phyloP scores from a whole-genome alignment of 2,329 filamentous ascomycete species.

The Davidsoniella neocaledoniae region DNA sequence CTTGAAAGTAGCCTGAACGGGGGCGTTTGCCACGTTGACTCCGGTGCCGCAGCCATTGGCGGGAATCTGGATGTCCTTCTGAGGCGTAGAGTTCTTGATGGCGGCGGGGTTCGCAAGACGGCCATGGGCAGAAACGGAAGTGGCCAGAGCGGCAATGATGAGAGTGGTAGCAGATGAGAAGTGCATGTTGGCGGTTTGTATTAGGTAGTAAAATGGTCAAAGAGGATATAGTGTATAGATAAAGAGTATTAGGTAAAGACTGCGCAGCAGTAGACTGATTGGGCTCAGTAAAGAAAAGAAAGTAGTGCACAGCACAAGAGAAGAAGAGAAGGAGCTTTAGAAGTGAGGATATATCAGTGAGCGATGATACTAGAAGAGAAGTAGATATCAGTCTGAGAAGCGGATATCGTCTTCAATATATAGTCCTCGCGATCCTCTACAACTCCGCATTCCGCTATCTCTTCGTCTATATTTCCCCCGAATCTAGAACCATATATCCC shows the following conservation, averaged over 20 bases:
- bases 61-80: slow-evolving; percentile 3
- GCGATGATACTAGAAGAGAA: neutral
- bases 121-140: slow-evolving; percentile 2
- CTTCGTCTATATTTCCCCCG: too few relatives aligned
- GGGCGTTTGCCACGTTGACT: neutral
- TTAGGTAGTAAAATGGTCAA: slow-evolving; percentile 27
- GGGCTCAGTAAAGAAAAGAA: neutral
- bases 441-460: too few relatives aligned
- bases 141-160: slow-evolving; percentile 14
- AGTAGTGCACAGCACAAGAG: too few relatives aligned
- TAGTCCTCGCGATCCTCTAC: too few relatives aligned
- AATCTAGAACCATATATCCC: too few relatives aligned
- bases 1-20: slow-evolving; percentile 5
- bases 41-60: slow-evolving; percentile 1
- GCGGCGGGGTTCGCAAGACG: neutral
- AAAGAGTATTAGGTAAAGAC: too few relatives aligned
- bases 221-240: slow-evolving; percentile 16
- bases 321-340: too few relatives aligned
- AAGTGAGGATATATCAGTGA: too few relatives aligned
- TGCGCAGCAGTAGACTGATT: neutral
- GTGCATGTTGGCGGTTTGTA: slow-evolving; percentile 10
- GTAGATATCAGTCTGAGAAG: neutral
- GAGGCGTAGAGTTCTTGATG: slow-evolving; percentile 4
- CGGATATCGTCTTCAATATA: neutral
- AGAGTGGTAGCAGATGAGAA: slow-evolving; percentile 6